Evolutionary conservation across 768 basidiomycete genomes (phyloP).

Genomic region (Leccinum subtestaceum): DNA sequence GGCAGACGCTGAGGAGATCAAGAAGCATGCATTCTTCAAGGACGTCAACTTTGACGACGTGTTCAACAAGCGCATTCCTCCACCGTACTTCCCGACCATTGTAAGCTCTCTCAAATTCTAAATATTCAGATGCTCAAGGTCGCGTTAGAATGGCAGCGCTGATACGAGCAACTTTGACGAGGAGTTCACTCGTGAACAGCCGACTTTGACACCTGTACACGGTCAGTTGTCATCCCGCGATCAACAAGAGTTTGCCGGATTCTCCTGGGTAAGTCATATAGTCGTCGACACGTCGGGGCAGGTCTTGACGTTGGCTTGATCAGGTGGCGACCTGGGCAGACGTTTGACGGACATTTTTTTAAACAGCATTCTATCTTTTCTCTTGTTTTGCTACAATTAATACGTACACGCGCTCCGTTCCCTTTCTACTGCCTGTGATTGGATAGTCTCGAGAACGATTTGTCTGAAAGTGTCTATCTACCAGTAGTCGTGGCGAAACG

Average conservation of each 20-base stretch:
- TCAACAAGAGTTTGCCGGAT: slow-evolving; percentile 94
- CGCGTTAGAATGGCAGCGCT: slow-evolving; percentile 68
- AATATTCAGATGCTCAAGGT: slow-evolving; percentile 7
- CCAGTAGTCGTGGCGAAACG: slow-evolving; percentile 3
- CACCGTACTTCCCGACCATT: slow-evolving; percentile 96
- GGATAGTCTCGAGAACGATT: slow-evolving; percentile 33
- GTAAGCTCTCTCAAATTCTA: slow-evolving; percentile 44
- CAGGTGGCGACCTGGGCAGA: slow-evolving; percentile 58
- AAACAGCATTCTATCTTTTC: slow-evolving; percentile 26
- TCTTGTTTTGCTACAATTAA: slow-evolving; percentile 35
- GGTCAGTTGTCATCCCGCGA: slow-evolving; percentile 86
- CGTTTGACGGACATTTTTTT: slow-evolving; percentile 34
- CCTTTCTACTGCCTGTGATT: slow-evolving; percentile 35
- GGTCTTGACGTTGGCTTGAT: background rate
- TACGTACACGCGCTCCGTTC: slow-evolving; percentile 28
- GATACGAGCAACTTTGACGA: slow-evolving; percentile 95
- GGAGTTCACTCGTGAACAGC: slow-evolving; percentile 96
- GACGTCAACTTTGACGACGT: slow-evolving; percentile 97
- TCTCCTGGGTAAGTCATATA: slow-evolving; percentile 73
- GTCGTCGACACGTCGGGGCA: background rate
- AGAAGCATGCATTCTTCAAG: slow-evolving; percentile 97
- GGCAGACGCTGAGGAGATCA: slow-evolving; percentile 95
- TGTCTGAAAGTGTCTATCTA: slow-evolving; percentile 15
- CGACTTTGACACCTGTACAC: slow-evolving; percentile 96
- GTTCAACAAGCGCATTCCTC: slow-evolving; percentile 94